phyloP scores from a whole-genome alignment of 495 filamentous ascomycete genomes.

The Penicillium manginii region DNA sequence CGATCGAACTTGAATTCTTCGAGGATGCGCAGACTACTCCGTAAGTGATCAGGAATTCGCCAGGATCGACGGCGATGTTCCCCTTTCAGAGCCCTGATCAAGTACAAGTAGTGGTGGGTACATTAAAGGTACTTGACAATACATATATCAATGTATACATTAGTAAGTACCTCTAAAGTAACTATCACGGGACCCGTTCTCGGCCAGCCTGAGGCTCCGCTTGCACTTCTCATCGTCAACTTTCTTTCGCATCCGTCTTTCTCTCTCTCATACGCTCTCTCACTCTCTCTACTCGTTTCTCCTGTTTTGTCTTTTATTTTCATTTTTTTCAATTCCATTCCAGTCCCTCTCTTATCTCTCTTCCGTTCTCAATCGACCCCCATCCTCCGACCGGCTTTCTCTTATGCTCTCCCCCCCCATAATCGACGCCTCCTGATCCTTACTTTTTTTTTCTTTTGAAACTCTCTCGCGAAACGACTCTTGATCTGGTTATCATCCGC shows the following conservation, averaged over 20 bases:
- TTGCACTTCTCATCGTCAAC: slow-evolving; percentile 18
- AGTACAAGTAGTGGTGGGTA: too few species aligned
- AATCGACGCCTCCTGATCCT: slow-evolving; percentile 2
- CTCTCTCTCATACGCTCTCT: slow-evolving; percentile 22
- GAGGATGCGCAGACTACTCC: slow-evolving; percentile 8
- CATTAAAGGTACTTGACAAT: not conserved
- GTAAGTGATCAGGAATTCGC: slow-evolving; percentile 19
- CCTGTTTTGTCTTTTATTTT: slow-evolving; percentile 6
- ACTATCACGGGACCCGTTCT: slow-evolving; percentile 20
- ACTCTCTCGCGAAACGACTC: slow-evolving; percentile 16
- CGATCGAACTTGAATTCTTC: slow-evolving; percentile 2
- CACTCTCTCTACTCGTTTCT: slow-evolving; percentile 21
- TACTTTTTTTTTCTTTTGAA: slow-evolving; percentile 5
- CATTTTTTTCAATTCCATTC: not conserved
- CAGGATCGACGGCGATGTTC: slow-evolving; percentile 13
- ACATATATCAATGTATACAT: not conserved
- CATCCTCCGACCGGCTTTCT: not conserved
- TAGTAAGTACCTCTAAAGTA: not conserved
- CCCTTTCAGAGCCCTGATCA: slow-evolving; percentile 1
- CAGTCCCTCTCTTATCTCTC: slow-evolving; percentile 1
- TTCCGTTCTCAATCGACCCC: not conserved
- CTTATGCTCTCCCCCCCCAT: not conserved
- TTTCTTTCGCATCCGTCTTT: slow-evolving; percentile 28
- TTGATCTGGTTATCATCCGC: slow-evolving; percentile 38
- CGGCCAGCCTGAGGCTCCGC: slow-evolving; percentile 34